These are phyloP conservation scores for Mycoemilia scoparia DNA, from an alignment of 192 early-diverging fungal species.

Conservation along the genomic window DNA sequence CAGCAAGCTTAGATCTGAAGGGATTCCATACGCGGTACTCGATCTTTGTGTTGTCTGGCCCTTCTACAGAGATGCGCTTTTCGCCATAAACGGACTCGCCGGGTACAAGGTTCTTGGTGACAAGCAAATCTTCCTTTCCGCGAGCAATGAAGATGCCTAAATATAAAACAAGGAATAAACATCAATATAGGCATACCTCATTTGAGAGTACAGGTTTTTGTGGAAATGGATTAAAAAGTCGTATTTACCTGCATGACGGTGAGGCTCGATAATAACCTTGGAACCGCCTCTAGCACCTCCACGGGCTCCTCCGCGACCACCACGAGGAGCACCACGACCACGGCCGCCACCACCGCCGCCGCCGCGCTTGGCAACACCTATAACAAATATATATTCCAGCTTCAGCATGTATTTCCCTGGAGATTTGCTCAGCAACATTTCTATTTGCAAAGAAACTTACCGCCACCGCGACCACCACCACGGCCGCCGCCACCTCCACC, in stretches of 20 bases:
- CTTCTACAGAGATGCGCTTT: slow-evolving; percentile 93
- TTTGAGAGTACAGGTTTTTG: background rate
- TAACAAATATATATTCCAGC: background rate
- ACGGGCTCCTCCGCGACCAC: slow-evolving; percentile 36
- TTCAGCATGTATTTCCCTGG: slow-evolving; percentile 1
- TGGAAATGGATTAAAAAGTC: slow-evolving; percentile 10
- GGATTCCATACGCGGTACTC: slow-evolving; percentile 99
- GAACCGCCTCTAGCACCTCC: slow-evolving; percentile 75
- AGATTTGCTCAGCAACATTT: slow-evolving; percentile 1
- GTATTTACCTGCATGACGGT: slow-evolving; percentile 88
- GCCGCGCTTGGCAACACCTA: slow-evolving; percentile 12
- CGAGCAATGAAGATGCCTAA: slow-evolving; percentile 84
- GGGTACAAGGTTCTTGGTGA: slow-evolving; percentile 96
- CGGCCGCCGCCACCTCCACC: slow-evolving; percentile 45
- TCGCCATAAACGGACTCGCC: slow-evolving; percentile 96
- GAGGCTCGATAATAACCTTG: slow-evolving; percentile 94
- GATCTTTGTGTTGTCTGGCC: slow-evolving; percentile 82
- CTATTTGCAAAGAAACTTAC: slow-evolving; percentile 1
- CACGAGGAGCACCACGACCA: slow-evolving; percentile 26
- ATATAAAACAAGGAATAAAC: background rate
- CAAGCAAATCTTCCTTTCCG: slow-evolving; percentile 96
- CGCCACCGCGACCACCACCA: slow-evolving; percentile 5
- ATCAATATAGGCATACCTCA: background rate
- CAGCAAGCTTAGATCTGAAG: slow-evolving; percentile 97
- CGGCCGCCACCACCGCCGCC: slow-evolving; percentile 37